Conservation (phyloP, 768 basidiomycete genomes). For the Hypholoma fasciculare region DNA sequence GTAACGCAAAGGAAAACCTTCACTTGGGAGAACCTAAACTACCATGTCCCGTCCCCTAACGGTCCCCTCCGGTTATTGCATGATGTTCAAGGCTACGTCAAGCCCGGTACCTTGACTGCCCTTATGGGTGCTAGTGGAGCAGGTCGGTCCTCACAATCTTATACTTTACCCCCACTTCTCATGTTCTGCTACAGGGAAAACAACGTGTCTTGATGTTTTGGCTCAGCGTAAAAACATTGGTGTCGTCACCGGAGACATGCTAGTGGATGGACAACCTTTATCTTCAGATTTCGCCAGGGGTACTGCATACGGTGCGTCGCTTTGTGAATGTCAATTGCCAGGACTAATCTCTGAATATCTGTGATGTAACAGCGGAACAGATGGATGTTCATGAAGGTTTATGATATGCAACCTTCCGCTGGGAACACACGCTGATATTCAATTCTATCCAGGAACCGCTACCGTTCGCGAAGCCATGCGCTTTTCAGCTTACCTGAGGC, state of each 20-base stretch:
- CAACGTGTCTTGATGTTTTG: constrained; percentile 73
- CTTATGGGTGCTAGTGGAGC: constrained; percentile 88
- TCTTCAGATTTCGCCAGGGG: constrained; percentile 56
- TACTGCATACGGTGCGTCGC: constrained; percentile 69
- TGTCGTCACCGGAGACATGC: constrained; percentile 59
- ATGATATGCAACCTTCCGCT: background rate
- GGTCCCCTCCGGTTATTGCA: constrained; percentile 66
- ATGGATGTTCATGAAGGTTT: constrained; percentile 77
- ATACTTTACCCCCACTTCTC: background rate
- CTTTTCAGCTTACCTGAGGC: constrained; percentile 84
- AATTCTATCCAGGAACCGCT: constrained; percentile 52
- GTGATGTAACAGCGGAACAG: constrained; percentile 59
- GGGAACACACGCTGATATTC: background rate
- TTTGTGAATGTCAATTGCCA: constrained; percentile 17
- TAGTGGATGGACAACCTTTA: constrained; percentile 66
- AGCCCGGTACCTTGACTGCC: constrained; percentile 86
- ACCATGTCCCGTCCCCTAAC: constrained; percentile 67
- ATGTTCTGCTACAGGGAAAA: constrained; percentile 49
- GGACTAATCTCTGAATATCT: constrained; percentile 13
- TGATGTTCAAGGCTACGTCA: constrained; percentile 78
- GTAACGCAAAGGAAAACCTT: constrained; percentile 53
- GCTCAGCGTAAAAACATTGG: constrained; percentile 75
- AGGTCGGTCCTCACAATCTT: constrained; percentile 34
- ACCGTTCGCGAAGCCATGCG: constrained; percentile 85
- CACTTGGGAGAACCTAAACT: constrained; percentile 82